Evolutionary conservation across 108 stramenopile genomes (phyloP).

Genomic region (Nitzschia sp.): DNA sequence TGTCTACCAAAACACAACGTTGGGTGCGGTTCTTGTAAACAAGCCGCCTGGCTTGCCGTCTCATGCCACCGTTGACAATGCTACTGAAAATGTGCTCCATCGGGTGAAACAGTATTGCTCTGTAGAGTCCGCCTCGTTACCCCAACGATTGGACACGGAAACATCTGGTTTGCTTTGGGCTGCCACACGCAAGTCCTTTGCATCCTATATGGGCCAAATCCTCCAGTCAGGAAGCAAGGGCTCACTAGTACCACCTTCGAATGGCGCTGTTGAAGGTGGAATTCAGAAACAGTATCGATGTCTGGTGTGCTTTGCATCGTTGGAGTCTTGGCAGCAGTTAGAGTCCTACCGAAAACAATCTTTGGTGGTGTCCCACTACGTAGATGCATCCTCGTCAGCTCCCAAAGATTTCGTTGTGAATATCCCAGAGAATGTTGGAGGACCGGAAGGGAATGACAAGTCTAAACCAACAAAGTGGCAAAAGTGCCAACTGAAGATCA

Average conservation of each 20-base stretch:
- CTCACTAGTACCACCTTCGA: background rate
- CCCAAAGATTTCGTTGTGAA: slow-evolving; percentile 20
- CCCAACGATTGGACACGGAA: slow-evolving; percentile 82
- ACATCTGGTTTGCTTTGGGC: slow-evolving; percentile 78
- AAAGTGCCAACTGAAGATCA: slow-evolving; percentile 44
- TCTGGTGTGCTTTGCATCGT: slow-evolving; percentile 47
- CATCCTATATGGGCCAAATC: slow-evolving; percentile 69
- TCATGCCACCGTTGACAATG: slow-evolving; percentile 84
- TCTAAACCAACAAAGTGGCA: slow-evolving; percentile 7
- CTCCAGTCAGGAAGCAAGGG: slow-evolving; percentile 50
- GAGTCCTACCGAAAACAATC: slow-evolving; percentile 19
- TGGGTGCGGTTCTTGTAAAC: slow-evolving; percentile 12
- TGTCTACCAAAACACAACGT: background rate
- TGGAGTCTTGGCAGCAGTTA: slow-evolving; percentile 18
- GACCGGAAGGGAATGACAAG: background rate
- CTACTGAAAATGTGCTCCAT: slow-evolving; percentile 64
- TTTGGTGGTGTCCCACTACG: slow-evolving; percentile 30
- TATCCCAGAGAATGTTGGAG: background rate
- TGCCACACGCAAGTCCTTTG: slow-evolving; percentile 62
- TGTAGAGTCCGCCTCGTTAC: slow-evolving; percentile 31
- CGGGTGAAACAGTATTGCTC: background rate
- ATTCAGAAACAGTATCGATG: slow-evolving; percentile 63
- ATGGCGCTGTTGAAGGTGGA: slow-evolving; percentile 28
- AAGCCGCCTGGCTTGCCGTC: slow-evolving; percentile 52
- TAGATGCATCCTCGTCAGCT: slow-evolving; percentile 10